Evolutionary conservation across 257 asterid species (phyloP), one percentile per base, ranked within the genome.

Genomic region (Nyctanthes arbortristis): DNA sequence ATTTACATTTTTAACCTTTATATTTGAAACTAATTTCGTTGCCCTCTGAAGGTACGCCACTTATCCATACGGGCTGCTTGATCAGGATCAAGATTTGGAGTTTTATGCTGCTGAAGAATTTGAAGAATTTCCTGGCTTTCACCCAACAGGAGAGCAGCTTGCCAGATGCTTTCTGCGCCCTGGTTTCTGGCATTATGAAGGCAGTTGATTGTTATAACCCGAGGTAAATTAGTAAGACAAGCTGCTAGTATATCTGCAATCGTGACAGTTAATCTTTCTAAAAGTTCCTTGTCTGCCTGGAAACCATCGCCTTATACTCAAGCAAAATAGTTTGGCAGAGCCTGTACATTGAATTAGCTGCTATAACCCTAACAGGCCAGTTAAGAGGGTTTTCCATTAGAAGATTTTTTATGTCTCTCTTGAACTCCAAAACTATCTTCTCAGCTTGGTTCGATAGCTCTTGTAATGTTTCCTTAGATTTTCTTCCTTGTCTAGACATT

Each of bases 281-380:
- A 57, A n/a, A 57, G 18, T 27, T 25, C 20, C 35, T 57, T 35
- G 18, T 57, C 63, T n/a, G 32, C 28, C 63, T 9, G 4, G 22
- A 14, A 16, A 16, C 20, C 1, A 57, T 31, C 33, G 25, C 16
- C 63, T 57, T 57, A 12, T 27, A 57, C 7, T 57, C 63, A 3
- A 57, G 54, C 24, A 43, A 43, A 43, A 57, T 24, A 12, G n/a
- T 57, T 27, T 0, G 36, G 12, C 63, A 25, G 16, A 57, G 27
- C 33, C 63, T 57, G 63, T 57, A 57, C 63, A 57, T 57, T 11
- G 63, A 57, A 29, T 57, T 24, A 28, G 63, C 63, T 25, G 63
- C 63, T 57, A 57, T 57, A 10, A 28, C 32, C 20, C 13, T 57
- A 31, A 4, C 18, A 1, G 63, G 63, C 63, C 63, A 57, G 32